Conservation (phyloP, 2,329 filamentous ascomycete species). For the Microascus cirrosus region DNA sequence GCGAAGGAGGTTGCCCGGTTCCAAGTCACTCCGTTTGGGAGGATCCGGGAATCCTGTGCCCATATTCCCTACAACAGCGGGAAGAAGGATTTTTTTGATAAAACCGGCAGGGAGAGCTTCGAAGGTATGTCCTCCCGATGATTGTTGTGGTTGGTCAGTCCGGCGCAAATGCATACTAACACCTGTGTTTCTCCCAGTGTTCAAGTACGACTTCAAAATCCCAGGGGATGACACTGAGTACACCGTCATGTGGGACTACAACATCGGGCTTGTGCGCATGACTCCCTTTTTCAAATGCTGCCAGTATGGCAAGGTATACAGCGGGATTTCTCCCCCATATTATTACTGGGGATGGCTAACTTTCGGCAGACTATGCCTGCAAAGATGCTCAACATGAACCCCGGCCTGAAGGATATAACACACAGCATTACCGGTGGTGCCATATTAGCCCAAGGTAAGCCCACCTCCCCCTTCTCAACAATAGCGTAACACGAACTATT, state of each 20-base stretch:
- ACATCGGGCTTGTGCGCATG: conserved; percentile 84
- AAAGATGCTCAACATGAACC: conserved; percentile 69
- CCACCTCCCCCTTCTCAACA: conserved; percentile 7
- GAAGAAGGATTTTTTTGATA: conserved; percentile 79
- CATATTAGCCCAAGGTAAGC: conserved; percentile 74
- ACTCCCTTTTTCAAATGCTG: conserved; percentile 91
- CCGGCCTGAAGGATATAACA: conserved; percentile 76
- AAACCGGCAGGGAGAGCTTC: conserved; percentile 79
- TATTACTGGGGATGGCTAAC: neutral
- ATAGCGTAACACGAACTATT: neutral
- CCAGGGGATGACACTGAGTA: conserved; percentile 57
- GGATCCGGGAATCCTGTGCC: conserved; percentile 49
- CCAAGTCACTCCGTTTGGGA: conserved; percentile 52
- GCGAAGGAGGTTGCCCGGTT: conserved; percentile 50
- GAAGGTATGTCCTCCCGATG: conserved; percentile 50
- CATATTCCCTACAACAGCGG: conserved; percentile 93
- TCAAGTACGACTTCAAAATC: conserved; percentile 70
- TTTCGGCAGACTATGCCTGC: conserved; percentile 70
- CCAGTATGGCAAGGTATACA: conserved; percentile 69
- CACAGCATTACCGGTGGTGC: conserved; percentile 92
- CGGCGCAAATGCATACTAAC: neutral
- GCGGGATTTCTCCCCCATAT: neutral
- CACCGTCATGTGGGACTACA: conserved; percentile 94
- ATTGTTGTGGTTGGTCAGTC: too few relatives aligned
- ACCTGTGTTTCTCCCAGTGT: conserved; percentile 40